Percentiles rank a stretch among this genome's conserved stretches.
phyloP scores from a whole-genome alignment of 495 filamentous ascomycete species.

The Podospora didyma region DNA sequence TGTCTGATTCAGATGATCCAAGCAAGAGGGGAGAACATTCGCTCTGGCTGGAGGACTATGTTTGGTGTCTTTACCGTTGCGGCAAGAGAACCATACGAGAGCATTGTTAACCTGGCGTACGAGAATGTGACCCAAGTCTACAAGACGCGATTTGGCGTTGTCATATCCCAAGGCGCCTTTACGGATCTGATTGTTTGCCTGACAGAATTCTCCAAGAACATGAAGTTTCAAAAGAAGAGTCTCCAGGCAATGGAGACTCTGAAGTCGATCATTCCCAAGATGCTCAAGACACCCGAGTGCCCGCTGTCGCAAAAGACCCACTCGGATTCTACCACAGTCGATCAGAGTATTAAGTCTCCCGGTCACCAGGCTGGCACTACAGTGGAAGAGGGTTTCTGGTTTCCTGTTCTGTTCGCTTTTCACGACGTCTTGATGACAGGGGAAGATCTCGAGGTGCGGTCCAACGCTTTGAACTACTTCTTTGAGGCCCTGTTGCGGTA shows the following conservation, averaged over 20 bases:
- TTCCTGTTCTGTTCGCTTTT: conserved; percentile 94
- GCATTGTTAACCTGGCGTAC: conserved; percentile 92
- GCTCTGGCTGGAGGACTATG: conserved; percentile 98
- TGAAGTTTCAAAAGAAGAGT: conserved; percentile 95
- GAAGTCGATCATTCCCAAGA: conserved; percentile 84
- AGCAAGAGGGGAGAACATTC: conserved; percentile 89
- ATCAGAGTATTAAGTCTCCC: conserved; percentile 30
- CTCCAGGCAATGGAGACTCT: conserved; percentile 93
- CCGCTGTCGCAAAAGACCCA: conserved; percentile 64
- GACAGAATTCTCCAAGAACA: conserved; percentile 98
- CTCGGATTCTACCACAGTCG: conserved; percentile 20
- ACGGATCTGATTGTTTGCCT: conserved; percentile 93
- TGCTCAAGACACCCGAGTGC: conserved; percentile 95
- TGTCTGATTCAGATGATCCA: conserved; percentile 99
- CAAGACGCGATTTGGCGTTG: conserved; percentile 90
- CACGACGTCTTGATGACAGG: conserved; percentile 99
- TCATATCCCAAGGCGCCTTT: conserved; percentile 95
- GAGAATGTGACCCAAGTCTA: conserved; percentile 98
- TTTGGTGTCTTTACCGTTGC: conserved; percentile 98
- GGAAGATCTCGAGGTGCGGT: conserved; percentile 95
- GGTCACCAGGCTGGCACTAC: conserved; percentile 56
- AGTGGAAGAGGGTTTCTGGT: conserved; percentile 97
- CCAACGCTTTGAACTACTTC: conserved; percentile 89
- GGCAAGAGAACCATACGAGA: conserved; percentile 87
- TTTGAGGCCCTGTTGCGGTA: conserved; percentile 89